A percentile compares a stretch with the other conserved stretches of the same genome.
These are phyloP conservation scores for Symmetrospora coprosmae DNA, from an alignment of 768 basidiomycete species.

Conservation along the genomic window DNA sequence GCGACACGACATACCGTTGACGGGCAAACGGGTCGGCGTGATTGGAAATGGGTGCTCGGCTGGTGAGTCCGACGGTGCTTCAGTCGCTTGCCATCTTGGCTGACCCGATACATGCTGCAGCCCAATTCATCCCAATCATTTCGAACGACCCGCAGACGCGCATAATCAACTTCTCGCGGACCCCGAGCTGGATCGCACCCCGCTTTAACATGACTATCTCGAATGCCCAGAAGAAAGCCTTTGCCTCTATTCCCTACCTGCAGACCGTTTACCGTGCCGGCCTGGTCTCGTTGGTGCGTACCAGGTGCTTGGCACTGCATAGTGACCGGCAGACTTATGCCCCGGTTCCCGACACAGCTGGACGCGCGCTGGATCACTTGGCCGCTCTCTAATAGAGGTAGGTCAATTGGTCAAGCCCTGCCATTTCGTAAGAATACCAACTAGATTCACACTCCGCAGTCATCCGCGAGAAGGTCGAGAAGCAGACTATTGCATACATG, in stretches of 20 bases:
- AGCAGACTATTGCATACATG: constrained; percentile 9
- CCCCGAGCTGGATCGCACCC: constrained; percentile 3
- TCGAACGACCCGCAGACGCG: constrained; percentile 22
- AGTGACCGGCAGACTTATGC: no score
- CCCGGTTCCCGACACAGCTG: no score
- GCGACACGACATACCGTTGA: constrained; percentile 37
- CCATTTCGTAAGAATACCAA: background rate
- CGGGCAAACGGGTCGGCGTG: constrained; percentile 34
- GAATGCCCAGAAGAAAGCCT: background rate
- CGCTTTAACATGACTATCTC: constrained; percentile 5
- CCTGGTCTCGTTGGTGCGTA: background rate
- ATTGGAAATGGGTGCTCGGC: constrained; percentile 31
- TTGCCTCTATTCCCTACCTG: background rate
- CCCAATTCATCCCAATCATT: constrained; percentile 26
- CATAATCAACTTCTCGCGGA: constrained; percentile 17
- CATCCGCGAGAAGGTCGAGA: background rate
- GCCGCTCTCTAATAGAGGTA: background rate
- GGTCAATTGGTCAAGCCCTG: no score
- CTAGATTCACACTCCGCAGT: background rate
- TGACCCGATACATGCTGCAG: no score
- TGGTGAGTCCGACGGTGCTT: constrained; percentile 22
- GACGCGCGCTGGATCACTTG: constrained; percentile 15
- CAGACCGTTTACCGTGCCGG: background rate
- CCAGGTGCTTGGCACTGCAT: no score
- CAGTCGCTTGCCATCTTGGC: no score